phyloP scores from a whole-genome alignment of 768 basidiomycete genomes.

The Rhizopogon roseolus region DNA sequence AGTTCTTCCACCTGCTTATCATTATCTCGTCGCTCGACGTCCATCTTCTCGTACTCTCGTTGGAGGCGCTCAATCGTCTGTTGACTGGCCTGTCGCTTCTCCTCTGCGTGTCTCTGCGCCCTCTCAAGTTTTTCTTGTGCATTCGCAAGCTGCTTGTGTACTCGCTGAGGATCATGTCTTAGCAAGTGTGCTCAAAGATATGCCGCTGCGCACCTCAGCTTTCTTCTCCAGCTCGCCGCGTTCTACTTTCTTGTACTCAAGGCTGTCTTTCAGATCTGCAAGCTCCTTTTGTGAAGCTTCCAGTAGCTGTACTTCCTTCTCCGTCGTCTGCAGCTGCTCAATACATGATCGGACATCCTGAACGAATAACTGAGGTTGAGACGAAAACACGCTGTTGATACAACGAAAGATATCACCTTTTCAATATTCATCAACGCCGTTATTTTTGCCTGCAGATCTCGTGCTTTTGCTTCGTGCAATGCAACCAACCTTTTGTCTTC shows the following conservation, averaged over 20 bases:
- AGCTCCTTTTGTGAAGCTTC: constrained; percentile 64
- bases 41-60: constrained; percentile 77
- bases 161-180: constrained; percentile 46
- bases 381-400: constrained; percentile 3
- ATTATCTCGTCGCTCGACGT: constrained; percentile 67
- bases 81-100: constrained; percentile 70
- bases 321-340: constrained; percentile 73
- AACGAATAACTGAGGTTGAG: constrained; percentile 3
- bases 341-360: constrained; percentile 70
- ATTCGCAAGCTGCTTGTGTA: constrained; percentile 74
- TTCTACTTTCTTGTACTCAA: constrained; percentile 73
- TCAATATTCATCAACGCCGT: constrained; percentile 69
- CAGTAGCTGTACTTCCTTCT: constrained; percentile 61
- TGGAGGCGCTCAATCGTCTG: constrained; percentile 73
- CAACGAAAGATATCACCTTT: constrained; percentile 41
- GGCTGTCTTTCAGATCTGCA: constrained; percentile 59
- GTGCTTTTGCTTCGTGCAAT: constrained; percentile 64
- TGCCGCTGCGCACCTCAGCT: constrained; percentile 49
- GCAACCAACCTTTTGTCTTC: constrained; percentile 69
- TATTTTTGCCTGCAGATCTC: constrained; percentile 75
- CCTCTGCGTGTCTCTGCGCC: constrained; percentile 74
- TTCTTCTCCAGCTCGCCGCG: constrained; percentile 61
- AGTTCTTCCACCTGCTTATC: constrained; percentile 77
- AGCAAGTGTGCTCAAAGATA: background rate
- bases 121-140: constrained; percentile 81